Evolutionary conservation across 441 rosid genomes (phyloP).

Genomic region (Dalechampia spathulata): DNA sequence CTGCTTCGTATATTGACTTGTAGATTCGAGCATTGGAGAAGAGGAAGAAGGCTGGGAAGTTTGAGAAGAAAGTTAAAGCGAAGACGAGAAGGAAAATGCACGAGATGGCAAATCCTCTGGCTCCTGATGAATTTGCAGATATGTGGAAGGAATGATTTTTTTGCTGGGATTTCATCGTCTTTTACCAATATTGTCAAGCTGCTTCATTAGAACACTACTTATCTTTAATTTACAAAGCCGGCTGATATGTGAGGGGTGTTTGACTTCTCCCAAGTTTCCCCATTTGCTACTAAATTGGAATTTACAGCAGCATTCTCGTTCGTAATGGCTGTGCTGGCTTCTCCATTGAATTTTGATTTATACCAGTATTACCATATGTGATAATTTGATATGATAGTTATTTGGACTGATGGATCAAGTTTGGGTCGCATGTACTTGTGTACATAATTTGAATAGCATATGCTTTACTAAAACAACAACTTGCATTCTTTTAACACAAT

Average conservation of each 20-base stretch:
- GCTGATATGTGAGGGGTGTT: not conserved
- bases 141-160: conserved; percentile 71
- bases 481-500: too few species aligned
- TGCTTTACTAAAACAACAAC: too few species aligned
- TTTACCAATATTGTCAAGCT: not conserved
- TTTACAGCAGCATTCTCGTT: too few species aligned
- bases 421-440: too few species aligned
- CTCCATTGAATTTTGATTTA: too few species aligned
- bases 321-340: too few species aligned
- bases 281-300: too few species aligned
- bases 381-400: too few species aligned
- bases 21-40: conserved; percentile 91
- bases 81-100: conserved; percentile 87
- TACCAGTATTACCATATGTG: too few species aligned
- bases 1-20: not conserved
- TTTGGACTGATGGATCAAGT: too few species aligned
- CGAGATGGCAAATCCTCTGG: conserved; percentile 68
- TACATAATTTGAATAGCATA: too few species aligned
- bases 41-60: conserved; percentile 64
- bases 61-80: conserved; percentile 84
- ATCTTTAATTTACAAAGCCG: not conserved
- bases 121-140: conserved; percentile 88
- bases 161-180: too few species aligned
- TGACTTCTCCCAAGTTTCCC: not conserved
- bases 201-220: not conserved